Conservation (phyloP, 1,284 basidiomycete genomes). For the Taiwanofungus camphoratus region DNA sequence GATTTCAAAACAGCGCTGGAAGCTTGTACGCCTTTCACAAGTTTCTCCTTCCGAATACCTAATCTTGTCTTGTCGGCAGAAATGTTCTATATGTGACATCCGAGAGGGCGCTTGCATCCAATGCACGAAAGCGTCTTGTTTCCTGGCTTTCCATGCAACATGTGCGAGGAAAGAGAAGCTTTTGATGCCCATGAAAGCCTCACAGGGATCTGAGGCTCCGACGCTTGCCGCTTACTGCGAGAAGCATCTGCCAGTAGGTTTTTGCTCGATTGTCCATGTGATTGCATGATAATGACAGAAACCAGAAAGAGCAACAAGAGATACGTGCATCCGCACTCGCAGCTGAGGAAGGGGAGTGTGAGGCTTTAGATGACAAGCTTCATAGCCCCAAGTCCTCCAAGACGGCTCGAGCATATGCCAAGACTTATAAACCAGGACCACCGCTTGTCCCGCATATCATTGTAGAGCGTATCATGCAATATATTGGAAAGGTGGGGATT, state of each 20-base stretch:
- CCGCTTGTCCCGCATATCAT: constrained; percentile 73
- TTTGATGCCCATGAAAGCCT: constrained; percentile 82
- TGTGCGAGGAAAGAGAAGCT: constrained; percentile 87
- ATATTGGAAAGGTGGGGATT: constrained; percentile 69
- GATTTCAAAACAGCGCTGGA: constrained; percentile 92
- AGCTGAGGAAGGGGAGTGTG: constrained; percentile 34
- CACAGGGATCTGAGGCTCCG: constrained; percentile 65
- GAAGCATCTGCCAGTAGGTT: constrained; percentile 82
- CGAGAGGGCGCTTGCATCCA: constrained; percentile 93
- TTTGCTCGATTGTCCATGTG: constrained; percentile 1
- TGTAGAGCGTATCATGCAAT: constrained; percentile 71
- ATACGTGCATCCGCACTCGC: constrained; percentile 51
- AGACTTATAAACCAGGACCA: constrained; percentile 74
- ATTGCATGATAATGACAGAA: not conserved
- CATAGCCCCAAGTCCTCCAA: constrained; percentile 46
- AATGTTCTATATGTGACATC: constrained; percentile 83
- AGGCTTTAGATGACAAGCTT: constrained; percentile 31
- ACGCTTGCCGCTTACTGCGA: constrained; percentile 80
- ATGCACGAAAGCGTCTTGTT: constrained; percentile 89
- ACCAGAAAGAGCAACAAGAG: constrained; percentile 64
- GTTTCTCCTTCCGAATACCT: constrained; percentile 1
- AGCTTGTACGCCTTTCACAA: constrained; percentile 55
- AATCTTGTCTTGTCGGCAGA: constrained; percentile 43
- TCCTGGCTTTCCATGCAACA: constrained; percentile 92
- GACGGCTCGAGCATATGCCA: constrained; percentile 74